Conservation (phyloP, 2,329 filamentous ascomycete genomes). For the Madurella fahalii region DNA sequence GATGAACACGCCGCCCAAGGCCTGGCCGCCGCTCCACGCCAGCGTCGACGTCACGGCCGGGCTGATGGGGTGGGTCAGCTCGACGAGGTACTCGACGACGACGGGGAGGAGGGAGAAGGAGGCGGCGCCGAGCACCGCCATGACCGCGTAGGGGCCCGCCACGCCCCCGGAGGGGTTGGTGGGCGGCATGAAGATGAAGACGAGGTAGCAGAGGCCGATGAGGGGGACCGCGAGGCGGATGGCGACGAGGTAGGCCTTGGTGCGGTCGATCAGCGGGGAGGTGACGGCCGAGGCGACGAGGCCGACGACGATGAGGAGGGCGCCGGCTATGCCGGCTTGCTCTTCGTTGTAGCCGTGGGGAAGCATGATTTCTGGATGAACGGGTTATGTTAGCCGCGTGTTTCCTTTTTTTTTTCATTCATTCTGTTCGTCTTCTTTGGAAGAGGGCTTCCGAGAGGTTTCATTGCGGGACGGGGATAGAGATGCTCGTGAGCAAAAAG, state of each 20-base stretch:
- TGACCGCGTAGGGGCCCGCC: slow-evolving; percentile 68
- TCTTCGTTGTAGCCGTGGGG: slow-evolving; percentile 83
- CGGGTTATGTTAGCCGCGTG: no score
- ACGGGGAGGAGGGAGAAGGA: slow-evolving; percentile 79
- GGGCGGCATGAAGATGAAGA: slow-evolving; percentile 74
- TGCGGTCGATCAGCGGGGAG: slow-evolving; percentile 79
- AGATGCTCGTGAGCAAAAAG: no score
- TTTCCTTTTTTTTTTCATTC: no score
- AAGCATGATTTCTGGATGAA: slow-evolving; percentile 63
- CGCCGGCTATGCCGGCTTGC: slow-evolving; percentile 85
- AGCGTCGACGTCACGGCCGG: slow-evolving; percentile 82
- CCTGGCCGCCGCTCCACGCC: slow-evolving; percentile 81
- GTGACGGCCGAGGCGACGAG: slow-evolving; percentile 71
- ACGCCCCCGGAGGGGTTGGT: slow-evolving; percentile 44
- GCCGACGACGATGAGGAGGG: slow-evolving; percentile 82
- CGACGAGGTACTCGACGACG: slow-evolving; percentile 79
- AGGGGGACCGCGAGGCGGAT: slow-evolving; percentile 73
- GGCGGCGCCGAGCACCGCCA: slow-evolving; percentile 72
- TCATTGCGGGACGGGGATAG: no score
- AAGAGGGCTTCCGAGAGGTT: no score
- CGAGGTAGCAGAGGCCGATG: slow-evolving; percentile 68
- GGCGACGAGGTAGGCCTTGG: slow-evolving; percentile 70
- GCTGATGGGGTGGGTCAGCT: slow-evolving; percentile 80
- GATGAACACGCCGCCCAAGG: slow-evolving; percentile 81
- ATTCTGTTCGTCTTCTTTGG: no score